Evolutionary conservation across 495 filamentous ascomycete genomes (phyloP).

Genomic region (Bacidia gigantensis): DNA sequence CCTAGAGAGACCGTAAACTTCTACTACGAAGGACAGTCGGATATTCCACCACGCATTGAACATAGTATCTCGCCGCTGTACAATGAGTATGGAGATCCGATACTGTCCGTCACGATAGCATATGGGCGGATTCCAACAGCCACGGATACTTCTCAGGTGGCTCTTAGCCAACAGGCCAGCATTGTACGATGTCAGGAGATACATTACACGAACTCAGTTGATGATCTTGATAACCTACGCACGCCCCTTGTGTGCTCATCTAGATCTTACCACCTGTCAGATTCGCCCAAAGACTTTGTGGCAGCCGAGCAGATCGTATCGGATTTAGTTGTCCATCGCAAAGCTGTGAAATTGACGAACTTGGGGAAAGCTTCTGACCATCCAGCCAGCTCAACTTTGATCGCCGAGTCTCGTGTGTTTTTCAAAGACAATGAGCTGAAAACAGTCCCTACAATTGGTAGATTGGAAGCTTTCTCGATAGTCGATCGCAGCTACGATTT

Average conservation of each 20-base stretch:
- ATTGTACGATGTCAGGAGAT: background rate
- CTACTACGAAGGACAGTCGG: background rate
- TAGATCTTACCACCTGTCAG: background rate
- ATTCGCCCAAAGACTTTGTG: background rate
- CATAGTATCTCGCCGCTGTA: background rate
- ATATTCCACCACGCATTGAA: background rate
- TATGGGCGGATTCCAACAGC: background rate
- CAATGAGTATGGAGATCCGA: background rate
- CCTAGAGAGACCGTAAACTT: background rate
- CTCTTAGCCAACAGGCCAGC: background rate
- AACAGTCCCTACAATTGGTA: background rate
- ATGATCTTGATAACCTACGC: background rate
- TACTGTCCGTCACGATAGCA: background rate
- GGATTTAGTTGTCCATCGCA: background rate
- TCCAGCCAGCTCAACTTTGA: background rate
- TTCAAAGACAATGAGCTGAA: background rate
- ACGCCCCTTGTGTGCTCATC: background rate
- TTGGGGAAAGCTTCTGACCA: background rate
- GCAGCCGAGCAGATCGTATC: background rate
- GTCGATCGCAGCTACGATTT: background rate
- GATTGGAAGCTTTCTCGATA: background rate
- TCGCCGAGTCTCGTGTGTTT: background rate
- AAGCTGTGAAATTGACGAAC: background rate
- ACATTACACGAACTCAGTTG: background rate
- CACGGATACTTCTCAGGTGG: background rate